Evolutionary conservation across 2,329 filamentous ascomycete genomes (phyloP), one percentile per base, ranked within the genome.

Genomic region (Epichloe gansuensis): DNA sequence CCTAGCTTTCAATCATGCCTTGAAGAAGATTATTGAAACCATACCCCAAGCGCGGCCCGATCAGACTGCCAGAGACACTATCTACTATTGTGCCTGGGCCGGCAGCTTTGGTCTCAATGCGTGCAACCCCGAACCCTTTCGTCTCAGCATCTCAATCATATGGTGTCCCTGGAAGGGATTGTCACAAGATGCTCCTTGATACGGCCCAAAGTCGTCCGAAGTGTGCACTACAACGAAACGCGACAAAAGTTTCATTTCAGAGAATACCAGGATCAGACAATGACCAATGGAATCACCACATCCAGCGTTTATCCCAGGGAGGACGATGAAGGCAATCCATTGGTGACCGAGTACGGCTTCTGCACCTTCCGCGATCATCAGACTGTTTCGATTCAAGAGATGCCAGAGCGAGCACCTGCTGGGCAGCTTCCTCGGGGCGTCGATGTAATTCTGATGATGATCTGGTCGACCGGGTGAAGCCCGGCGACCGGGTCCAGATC

Each of bases 381-480:
- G 69, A 95, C 88, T 15, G 89, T 98, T 55, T 96, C 91, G 0
- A 96, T 98, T 59, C 93, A 98, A 71, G 93, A 98, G 73, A 98
- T 98, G 93, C 93, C 93, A 0, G 93, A 98, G 69, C 79, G 91
- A 61, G 93, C 93, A 2, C 93, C 93, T 51, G 91, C 93, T 54
- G 93, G 93, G 51, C 93, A 97, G 74, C 78, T 98, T 58, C 93
- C 93, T 55, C 85, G 93, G 51, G 90, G 91, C 52, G 93, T 98
- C 17, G 93, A 98, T 69, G 91, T 97, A 13, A 91, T 98, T 60
- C 75, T 98, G 93, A 98, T 66, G 93, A 98, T 66, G 93, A 98
- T 66, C 76, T 98, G 51, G 93, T 97, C 15, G 93, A 98, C 67
- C 83, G 81, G 54, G 88, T 93, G 55, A 98, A 98, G 71, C 93